These are phyloP conservation scores for Allomyces arbusculus DNA, from an alignment of 192 early-diverging fungal genomes.

Conservation along the genomic window DNA sequence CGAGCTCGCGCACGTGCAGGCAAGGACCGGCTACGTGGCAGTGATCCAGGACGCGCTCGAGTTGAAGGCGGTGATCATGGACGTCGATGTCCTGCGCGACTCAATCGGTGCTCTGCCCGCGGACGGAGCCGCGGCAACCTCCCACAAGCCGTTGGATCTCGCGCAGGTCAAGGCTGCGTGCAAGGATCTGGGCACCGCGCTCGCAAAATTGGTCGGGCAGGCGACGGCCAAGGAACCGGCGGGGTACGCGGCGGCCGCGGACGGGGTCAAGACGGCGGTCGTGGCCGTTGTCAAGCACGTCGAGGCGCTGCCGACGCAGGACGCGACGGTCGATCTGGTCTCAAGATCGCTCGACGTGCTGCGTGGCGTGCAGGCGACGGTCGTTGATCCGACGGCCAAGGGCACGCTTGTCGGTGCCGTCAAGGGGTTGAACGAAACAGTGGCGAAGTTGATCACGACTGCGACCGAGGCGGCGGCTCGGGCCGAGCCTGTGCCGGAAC, in stretches of 20 bases:
- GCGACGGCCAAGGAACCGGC: background rate
- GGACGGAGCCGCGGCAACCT: background rate
- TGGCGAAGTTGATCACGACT: background rate
- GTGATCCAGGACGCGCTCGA: too few relatives aligned
- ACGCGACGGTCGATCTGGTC: background rate
- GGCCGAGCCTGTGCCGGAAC: background rate
- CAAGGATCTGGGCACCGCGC: background rate
- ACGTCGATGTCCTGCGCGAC: too few relatives aligned
- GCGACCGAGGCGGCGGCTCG: background rate
- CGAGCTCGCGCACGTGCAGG: too few relatives aligned
- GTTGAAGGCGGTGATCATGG: too few relatives aligned
- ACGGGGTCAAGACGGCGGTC: too few relatives aligned
- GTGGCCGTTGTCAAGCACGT: too few relatives aligned
- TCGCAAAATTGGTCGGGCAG: background rate
- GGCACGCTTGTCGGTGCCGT: conserved; percentile 4
- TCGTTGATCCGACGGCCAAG: background rate
- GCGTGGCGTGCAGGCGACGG: background rate
- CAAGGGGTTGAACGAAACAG: conserved; percentile 6
- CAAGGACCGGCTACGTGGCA: too few relatives aligned
- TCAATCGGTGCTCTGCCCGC: too few relatives aligned
- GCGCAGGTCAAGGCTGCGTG: background rate
- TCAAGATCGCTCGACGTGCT: background rate
- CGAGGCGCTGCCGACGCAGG: too few relatives aligned
- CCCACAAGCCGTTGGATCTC: background rate
- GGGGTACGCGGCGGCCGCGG: too few relatives aligned